Percentiles rank a stretch among this genome's conserved stretches.
Conservation (phyloP, 163 green algal genomes). For the Chlamydomonas reinhardtii region DNA sequence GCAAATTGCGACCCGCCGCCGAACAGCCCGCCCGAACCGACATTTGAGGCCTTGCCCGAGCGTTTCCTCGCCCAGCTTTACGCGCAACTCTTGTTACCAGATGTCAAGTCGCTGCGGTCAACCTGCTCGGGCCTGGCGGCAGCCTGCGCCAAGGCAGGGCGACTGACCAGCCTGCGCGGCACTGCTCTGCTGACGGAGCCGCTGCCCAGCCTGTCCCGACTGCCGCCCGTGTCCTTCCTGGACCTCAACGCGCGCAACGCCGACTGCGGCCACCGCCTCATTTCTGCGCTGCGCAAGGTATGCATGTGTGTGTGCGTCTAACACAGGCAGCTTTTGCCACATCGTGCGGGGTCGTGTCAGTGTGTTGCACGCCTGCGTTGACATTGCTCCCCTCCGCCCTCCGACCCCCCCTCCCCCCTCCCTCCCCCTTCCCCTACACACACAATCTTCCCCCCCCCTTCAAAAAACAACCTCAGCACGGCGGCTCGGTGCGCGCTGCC, state of each 20-base stretch:
- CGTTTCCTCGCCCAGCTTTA: conserved; percentile 1
- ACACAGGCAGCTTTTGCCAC: too few species aligned
- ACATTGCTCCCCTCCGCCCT: too few species aligned
- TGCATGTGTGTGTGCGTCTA: too few species aligned
- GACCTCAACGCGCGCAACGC: conserved; percentile 43
- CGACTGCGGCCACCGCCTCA: conserved; percentile 35
- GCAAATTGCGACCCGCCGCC: too few species aligned
- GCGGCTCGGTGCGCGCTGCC: background rate
- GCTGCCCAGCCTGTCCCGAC: conserved; percentile 4
- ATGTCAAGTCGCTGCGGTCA: conserved; percentile 13
- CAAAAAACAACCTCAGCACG: background rate
- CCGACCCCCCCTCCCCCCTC: too few species aligned
- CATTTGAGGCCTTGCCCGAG: conserved; percentile 1
- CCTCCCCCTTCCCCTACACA: too few species aligned
- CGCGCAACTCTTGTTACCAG: background rate
- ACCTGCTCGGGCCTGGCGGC: background rate
- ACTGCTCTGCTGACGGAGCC: background rate
- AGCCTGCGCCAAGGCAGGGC: background rate
- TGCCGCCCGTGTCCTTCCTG: conserved; percentile 11
- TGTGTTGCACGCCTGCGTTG: too few species aligned
- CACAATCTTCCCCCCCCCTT: too few species aligned
- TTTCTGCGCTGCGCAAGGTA: too few species aligned
- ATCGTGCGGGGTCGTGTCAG: too few species aligned
- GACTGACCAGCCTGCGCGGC: background rate
- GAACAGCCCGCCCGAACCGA: too few species aligned